A percentile compares a stretch with the other conserved stretches of the same genome.
phyloP scores from a whole-genome alignment of 768 basidiomycete species.

The Leccinum uliginosum region DNA sequence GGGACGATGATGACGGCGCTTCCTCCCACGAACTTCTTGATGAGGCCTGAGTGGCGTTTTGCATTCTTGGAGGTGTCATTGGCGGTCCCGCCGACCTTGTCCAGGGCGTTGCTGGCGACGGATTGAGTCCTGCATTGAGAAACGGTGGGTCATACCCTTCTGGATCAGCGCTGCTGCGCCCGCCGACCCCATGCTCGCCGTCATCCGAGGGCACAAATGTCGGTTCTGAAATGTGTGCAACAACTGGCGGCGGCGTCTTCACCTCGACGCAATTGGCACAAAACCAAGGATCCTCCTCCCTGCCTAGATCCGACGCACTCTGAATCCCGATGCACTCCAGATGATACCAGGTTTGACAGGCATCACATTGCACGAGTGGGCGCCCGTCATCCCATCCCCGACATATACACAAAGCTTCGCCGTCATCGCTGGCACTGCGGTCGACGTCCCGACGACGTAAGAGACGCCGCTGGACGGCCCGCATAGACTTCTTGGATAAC shows the following conservation, averaged over 20 bases:
- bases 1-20: slow-evolving; percentile 39
- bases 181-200: slow-evolving; percentile 14
- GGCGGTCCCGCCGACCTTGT: slow-evolving; percentile 34
- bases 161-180: slow-evolving; percentile 16
- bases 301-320: slow-evolving; percentile 59
- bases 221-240: slow-evolving; percentile 43
- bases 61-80: slow-evolving; percentile 44
- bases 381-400: slow-evolving; percentile 63
- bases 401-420: slow-evolving; percentile 62
- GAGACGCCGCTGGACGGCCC: slow-evolving; percentile 52
- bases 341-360: slow-evolving; percentile 80
- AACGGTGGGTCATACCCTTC: slow-evolving; percentile 54
- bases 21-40: slow-evolving; percentile 44
- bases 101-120: slow-evolving; percentile 56
- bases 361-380: slow-evolving; percentile 79
- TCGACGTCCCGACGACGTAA: slow-evolving; percentile 37
- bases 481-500: slow-evolving; percentile 65
- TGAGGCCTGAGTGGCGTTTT: slow-evolving; percentile 25
- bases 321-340: slow-evolving; percentile 73
- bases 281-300: slow-evolving; percentile 79
- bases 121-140: slow-evolving; percentile 48
- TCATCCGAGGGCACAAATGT: slow-evolving; percentile 68
- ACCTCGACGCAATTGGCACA: slow-evolving; percentile 51
- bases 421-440: slow-evolving; percentile 36
- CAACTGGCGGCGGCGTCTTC: slow-evolving; percentile 39